Conservation (phyloP, 139 green algal genomes). For the Coelastrella sp. region DNA sequence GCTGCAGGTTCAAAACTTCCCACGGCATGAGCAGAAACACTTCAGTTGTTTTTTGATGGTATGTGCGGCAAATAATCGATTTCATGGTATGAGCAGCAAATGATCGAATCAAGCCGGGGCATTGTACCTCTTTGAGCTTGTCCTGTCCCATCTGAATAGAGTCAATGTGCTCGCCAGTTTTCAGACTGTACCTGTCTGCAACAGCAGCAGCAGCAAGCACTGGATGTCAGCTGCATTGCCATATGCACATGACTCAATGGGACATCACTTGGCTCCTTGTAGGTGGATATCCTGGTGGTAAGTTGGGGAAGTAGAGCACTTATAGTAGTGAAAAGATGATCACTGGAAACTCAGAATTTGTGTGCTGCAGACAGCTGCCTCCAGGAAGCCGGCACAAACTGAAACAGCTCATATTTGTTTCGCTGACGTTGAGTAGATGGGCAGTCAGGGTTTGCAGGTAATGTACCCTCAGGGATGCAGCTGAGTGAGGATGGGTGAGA, state of each 20-base stretch:
- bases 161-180: conserved; percentile 20
- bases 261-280: not conserved
- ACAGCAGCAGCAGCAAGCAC: not conserved
- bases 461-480: too few relatives aligned
- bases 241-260: too few relatives aligned
- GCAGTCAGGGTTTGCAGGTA: too few relatives aligned
- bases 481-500: too few relatives aligned
- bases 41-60: not conserved
- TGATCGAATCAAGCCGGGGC: not conserved
- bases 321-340: too few relatives aligned
- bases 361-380: too few relatives aligned
- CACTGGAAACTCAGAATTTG: too few relatives aligned
- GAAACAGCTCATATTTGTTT: too few relatives aligned
- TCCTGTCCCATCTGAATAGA: conserved; percentile 24
- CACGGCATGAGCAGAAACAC: not conserved
- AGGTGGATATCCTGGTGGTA: not conserved
- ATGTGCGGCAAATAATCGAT: not conserved
- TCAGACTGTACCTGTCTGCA: conserved; percentile 39
- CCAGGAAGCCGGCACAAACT: too few relatives aligned
- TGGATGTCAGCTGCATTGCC: not conserved
- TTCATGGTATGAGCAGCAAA: not conserved
- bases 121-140: conserved; percentile 13
- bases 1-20: not conserved
- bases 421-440: too few relatives aligned
- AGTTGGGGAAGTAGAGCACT: too few relatives aligned